Evolutionary conservation across 768 basidiomycete genomes (phyloP), one percentile per base, ranked within the genome.

Genomic region (Russula foetens): DNA sequence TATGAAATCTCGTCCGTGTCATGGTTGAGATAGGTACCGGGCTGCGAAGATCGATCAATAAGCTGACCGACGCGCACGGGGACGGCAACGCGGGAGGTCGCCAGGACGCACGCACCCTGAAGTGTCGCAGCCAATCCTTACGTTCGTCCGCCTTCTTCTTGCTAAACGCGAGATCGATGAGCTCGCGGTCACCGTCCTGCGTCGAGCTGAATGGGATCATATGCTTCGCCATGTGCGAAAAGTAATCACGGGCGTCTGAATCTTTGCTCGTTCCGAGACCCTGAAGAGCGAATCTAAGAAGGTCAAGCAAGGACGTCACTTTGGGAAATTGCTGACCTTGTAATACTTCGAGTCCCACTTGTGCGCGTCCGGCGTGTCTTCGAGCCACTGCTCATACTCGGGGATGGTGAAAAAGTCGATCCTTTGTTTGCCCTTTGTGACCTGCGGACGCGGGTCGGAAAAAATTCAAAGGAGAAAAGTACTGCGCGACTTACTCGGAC

Each of bases 91-190:
- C 8, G 35, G 11, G 24, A 6, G 23, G 19, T 6, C 2, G 23
- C 2, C 1, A 38, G 3, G 14, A n/a, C 17, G 3, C 23, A 49
- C 75, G 58, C 67, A 88, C 93, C 78, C 83, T 92, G 76, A 93
- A 96, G 62, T 92, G 86, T 24, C 97, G 82, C 14, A 99, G 76
- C 97, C 97, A 99, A 59, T 99, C 97, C 72, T 99, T 98, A 54
- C 97, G 86, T 2, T 98, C 94, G 61, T 99, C 97, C 0, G 94
- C 91, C 70, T 96, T 98, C 80, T 98, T 98, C 83, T 98, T 99
- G 77, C 92, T 98, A 79, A 99, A 99, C 0, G 97, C 97, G 58
- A 99, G 85, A 43, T 99, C 97, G 62, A 99, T 96, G 38, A 98
- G 79, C 7, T 85, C 86, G 47, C 83, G 84, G 66, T 98, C 97